phyloP scores from a whole-genome alignment of 176 grass and related monocot genomes.

The Neostapfia colusana region DNA sequence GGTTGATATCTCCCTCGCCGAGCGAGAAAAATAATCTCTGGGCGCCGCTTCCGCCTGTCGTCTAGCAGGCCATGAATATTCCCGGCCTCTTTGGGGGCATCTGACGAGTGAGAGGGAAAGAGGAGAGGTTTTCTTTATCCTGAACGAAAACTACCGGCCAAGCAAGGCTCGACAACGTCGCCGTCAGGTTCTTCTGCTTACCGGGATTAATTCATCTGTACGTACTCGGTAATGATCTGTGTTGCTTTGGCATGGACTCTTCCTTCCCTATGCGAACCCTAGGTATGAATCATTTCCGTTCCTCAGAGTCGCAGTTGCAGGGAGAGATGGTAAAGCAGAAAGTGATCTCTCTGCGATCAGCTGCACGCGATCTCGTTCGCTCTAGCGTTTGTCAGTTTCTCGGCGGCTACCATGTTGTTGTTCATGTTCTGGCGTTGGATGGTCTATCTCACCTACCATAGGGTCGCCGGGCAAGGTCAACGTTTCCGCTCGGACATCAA shows the following conservation, averaged over 20 bases:
- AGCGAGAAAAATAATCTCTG: background rate
- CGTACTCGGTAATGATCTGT: slow-evolving; percentile 41
- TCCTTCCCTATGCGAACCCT: background rate
- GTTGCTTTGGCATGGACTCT: slow-evolving; percentile 17
- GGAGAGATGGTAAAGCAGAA: background rate
- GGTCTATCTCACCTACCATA: slow-evolving; percentile 41
- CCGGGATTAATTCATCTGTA: slow-evolving; percentile 25
- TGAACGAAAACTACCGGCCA: slow-evolving; percentile 9
- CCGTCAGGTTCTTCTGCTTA: slow-evolving; percentile 34
- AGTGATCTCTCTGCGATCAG: background rate
- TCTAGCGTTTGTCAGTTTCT: slow-evolving; percentile 26
- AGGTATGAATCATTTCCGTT: background rate
- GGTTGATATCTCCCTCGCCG: slow-evolving; percentile 25
- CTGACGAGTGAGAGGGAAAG: slow-evolving; percentile 25
- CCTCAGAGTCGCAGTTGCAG: background rate
- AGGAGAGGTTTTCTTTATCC: background rate
- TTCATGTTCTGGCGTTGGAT: slow-evolving; percentile 19
- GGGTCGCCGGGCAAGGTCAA: slow-evolving; percentile 39
- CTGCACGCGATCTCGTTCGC: background rate
- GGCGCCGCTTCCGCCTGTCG: slow-evolving; percentile 41
- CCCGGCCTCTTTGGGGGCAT: slow-evolving; percentile 35
- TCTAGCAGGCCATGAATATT: slow-evolving; percentile 51
- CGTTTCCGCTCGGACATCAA: slow-evolving; percentile 38
- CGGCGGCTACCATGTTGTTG: background rate
- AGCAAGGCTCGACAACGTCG: slow-evolving; percentile 20